These are phyloP conservation scores for Trichoderma breve DNA, from an alignment of 2,329 filamentous ascomycete genomes.

Conservation along the genomic window DNA sequence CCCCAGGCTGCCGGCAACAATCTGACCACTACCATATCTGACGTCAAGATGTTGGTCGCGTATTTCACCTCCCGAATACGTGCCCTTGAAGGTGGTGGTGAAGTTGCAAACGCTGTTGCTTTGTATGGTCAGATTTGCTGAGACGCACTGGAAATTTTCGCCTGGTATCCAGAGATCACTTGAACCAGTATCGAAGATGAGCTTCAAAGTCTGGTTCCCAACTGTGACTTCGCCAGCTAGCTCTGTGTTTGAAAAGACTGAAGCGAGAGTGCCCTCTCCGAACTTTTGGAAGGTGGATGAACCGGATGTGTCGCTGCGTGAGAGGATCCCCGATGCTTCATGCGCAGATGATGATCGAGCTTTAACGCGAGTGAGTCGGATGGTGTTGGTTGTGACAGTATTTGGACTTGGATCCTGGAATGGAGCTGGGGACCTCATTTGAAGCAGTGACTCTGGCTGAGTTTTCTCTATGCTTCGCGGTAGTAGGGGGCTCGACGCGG, in stretches of 20 bases:
- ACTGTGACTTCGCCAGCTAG: neutral
- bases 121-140: neutral
- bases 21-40: neutral
- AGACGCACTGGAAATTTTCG: neutral
- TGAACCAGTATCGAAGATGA: neutral
- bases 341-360: neutral
- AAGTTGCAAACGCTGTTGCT: neutral
- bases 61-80: neutral
- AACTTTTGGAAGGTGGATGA: neutral
- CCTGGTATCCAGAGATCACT: neutral
- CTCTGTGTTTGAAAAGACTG: neutral
- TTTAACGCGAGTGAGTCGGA: neutral
- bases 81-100: neutral
- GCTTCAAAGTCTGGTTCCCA: neutral
- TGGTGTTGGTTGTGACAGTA: neutral
- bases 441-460: neutral
- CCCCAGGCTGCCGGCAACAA: neutral
- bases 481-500: neutral
- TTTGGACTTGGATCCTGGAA: neutral
- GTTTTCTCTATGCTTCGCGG: neutral
- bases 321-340: neutral
- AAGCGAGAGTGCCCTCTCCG: neutral
- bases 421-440: neutral
- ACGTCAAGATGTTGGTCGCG: neutral
- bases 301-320: neutral